These are phyloP conservation scores for Heliosperma pusillum DNA, from an alignment of 148 eudicot genomes.

Conservation along the genomic window DNA sequence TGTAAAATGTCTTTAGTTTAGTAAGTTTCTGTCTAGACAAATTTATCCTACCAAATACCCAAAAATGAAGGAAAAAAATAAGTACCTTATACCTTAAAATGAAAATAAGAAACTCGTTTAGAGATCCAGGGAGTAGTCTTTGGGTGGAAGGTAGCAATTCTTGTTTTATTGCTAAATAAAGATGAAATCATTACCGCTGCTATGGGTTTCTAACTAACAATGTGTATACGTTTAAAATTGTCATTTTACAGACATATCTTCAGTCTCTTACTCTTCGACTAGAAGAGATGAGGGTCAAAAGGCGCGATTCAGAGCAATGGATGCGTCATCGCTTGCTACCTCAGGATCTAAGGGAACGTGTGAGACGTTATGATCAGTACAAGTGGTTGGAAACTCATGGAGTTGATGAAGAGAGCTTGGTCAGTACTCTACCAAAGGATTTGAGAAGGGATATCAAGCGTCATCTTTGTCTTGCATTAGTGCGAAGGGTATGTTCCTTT, in stretches of 20 bases:
- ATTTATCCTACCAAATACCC: no score
- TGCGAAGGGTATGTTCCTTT: slow-evolving; percentile 56
- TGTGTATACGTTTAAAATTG: slow-evolving; percentile 14
- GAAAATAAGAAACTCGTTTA: no score
- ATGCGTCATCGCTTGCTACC: slow-evolving; percentile 94
- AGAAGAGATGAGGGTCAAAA: slow-evolving; percentile 95
- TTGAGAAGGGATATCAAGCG: slow-evolving; percentile 87
- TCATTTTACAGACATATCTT: slow-evolving; percentile 67
- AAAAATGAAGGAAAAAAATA: no score
- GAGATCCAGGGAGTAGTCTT: no score
- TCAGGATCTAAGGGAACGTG: slow-evolving; percentile 74
- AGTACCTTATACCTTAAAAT: no score
- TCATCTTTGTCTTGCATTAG: slow-evolving; percentile 87
- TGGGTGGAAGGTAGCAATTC: no score
- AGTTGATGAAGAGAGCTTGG: slow-evolving; percentile 83
- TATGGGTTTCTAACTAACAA: no score
- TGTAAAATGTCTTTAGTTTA: no score
- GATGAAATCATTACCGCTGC: not conserved
- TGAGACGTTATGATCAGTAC: slow-evolving; percentile 90
- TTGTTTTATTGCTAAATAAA: not conserved
- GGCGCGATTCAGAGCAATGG: slow-evolving; percentile 97
- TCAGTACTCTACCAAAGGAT: slow-evolving; percentile 77
- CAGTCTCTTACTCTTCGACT: slow-evolving; percentile 87
- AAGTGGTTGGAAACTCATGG: slow-evolving; percentile 94
- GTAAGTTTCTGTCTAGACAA: no score